phyloP scores from a whole-genome alignment of 176 grass and related monocot genomes.

The Musa itinerans region DNA sequence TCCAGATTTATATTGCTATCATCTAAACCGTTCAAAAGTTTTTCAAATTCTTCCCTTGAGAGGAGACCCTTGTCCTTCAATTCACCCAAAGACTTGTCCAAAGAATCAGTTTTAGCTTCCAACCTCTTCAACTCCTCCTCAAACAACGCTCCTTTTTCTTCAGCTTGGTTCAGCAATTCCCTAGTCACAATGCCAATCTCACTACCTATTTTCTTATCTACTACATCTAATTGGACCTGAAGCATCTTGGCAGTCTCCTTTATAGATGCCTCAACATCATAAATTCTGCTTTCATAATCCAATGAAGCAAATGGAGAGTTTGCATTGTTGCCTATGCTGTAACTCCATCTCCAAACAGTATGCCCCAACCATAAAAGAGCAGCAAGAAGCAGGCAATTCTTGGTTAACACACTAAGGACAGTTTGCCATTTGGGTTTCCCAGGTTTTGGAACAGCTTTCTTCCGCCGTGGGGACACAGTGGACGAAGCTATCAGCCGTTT shows the following conservation, averaged over 20 bases:
- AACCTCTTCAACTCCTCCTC: constrained; percentile 37
- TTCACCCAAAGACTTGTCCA: constrained; percentile 39
- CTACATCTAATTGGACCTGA: constrained; percentile 72
- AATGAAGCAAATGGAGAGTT: constrained; percentile 6
- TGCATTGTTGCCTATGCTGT: not conserved
- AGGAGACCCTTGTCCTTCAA: constrained; percentile 43
- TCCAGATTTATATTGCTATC: constrained; percentile 19
- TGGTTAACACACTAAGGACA: constrained; percentile 5
- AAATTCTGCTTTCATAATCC: constrained; percentile 33
- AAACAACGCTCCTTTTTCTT: constrained; percentile 43
- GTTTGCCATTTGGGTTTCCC: constrained; percentile 20
- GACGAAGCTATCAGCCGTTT: constrained; percentile 4
- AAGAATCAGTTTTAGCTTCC: constrained; percentile 30
- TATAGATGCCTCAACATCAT: constrained; percentile 54
- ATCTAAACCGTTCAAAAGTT: constrained; percentile 32
- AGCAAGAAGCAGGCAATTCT: constrained; percentile 20
- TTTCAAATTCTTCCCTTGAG: constrained; percentile 46
- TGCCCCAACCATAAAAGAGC: constrained; percentile 17
- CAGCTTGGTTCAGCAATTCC: constrained; percentile 32
- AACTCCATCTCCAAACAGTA: constrained; percentile 9
- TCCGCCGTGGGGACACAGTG: constrained; percentile 5
- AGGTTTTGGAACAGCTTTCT: not conserved
- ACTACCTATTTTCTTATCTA: constrained; percentile 67
- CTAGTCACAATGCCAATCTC: constrained; percentile 34
- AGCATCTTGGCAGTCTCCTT: constrained; percentile 41